Evolutionary conservation across 768 basidiomycete genomes (phyloP), one percentile per base, ranked within the genome.

Genomic region (Leccinum subgranulosum): DNA sequence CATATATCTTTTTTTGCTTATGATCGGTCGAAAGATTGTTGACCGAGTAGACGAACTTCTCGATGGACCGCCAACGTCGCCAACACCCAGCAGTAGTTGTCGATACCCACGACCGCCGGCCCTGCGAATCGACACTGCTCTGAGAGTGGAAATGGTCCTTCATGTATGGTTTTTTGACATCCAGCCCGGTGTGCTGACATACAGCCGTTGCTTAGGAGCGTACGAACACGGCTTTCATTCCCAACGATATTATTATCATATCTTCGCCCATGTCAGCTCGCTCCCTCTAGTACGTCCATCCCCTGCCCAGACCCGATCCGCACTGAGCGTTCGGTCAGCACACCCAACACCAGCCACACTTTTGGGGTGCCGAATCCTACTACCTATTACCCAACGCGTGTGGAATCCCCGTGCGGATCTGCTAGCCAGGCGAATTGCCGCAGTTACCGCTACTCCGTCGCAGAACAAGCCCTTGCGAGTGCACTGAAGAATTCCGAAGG

Each of bases 371-470:
- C 60, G 12, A 61, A 60, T 60, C 54, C 53, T 34, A 60, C 62
- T 19, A 55, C 58, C 19, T 23, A 28, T 31, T 53, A n/a, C 47
- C 59, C 49, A 19, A 49, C 21, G 11, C 52, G 53, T 31, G 46
- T 45, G 2, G 67, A 59, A 36, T 69, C 67, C 19, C 48, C 62
- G 3, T 64, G 72, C 57, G 68, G 64, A 73, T 73, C 72, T 15
- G 45, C 53, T 27, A 62, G 66, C 59, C 66, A 68, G 58, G 54
- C 61, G 11, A 63, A 64, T 60, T 60, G 69, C 52, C 71, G 76
- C 55, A 64, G 69, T 49, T 69, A 60, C n/a, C 78, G 82, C 36
- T 81, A 84, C 63, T 71, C 73, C 3, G 56, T 67, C 27, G 80
- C 78, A 28, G 80, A 82, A 69, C 70, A 70, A 46, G 74, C 75